Percentiles rank a stretch among this genome's conserved stretches.
phyloP scores from a whole-genome alignment of 345 rosid genomes.

The Firmiana major region DNA sequence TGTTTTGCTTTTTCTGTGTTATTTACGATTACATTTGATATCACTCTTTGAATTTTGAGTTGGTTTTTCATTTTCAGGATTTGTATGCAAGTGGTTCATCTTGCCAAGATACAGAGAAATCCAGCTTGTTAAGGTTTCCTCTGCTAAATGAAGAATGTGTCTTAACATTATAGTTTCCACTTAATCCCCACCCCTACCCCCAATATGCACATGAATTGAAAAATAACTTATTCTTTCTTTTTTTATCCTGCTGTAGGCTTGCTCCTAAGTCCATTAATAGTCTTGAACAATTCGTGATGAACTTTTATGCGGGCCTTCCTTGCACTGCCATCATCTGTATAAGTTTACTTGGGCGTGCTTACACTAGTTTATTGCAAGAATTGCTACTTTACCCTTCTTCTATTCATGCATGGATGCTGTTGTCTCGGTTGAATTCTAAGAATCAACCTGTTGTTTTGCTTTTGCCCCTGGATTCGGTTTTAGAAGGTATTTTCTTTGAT shows the following conservation, averaged over 20 bases:
- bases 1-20: not conserved
- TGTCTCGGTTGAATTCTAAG: constrained; percentile 60
- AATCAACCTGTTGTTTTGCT: constrained; percentile 68
- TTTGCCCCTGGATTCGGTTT: constrained; percentile 55
- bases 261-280: constrained; percentile 66
- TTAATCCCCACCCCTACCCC: not conserved
- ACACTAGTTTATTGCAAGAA: constrained; percentile 52
- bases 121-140: constrained; percentile 48
- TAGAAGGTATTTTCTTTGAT: constrained; percentile 56
- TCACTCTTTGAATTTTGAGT: constrained; percentile 2
- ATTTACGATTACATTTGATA: not conserved
- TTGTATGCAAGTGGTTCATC: constrained; percentile 31
- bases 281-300: constrained; percentile 56
- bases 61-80: constrained; percentile 34
- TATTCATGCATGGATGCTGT: constrained; percentile 64
- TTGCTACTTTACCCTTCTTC: constrained; percentile 46
- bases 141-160: constrained; percentile 13
- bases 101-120: constrained; percentile 26
- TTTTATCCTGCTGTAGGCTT: constrained; percentile 51
- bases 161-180: not conserved
- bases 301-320: constrained; percentile 63
- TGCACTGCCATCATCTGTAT: constrained; percentile 59
- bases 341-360: constrained; percentile 62
- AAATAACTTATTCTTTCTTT: not conserved
- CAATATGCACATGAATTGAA: not conserved